Conservation (phyloP, 371 early-diverging fungal genomes). For the Saksenaea vasiformis region DNA sequence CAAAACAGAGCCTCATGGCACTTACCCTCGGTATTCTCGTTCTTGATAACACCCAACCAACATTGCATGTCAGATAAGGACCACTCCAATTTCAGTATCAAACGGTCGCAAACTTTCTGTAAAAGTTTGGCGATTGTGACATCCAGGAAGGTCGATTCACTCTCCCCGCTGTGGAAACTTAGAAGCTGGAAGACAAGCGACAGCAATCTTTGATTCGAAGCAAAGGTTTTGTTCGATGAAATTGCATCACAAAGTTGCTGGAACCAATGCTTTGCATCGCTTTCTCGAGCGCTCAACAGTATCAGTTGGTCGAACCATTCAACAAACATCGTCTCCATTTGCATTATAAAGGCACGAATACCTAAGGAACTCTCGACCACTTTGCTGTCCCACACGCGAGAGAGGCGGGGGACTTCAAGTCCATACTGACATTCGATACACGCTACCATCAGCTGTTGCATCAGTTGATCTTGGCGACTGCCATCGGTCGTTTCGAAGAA, state of each 20-base stretch:
- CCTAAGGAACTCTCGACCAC: slow-evolving; percentile 17
- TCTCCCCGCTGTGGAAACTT: not conserved
- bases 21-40: slow-evolving; percentile 27
- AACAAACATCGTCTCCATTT: slow-evolving; percentile 11
- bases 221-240: not conserved
- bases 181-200: not conserved
- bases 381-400: slow-evolving; percentile 26
- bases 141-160: not conserved
- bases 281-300: not conserved
- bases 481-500: slow-evolving; percentile 16
- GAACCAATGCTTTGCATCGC: not conserved
- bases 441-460: slow-evolving; percentile 40
- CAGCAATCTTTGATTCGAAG: not conserved
- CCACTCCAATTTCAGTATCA: slow-evolving; percentile 19
- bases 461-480: slow-evolving; percentile 30
- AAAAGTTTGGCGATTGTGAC: slow-evolving; percentile 7
- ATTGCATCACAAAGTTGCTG: slow-evolving; percentile 7
- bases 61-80: slow-evolving; percentile 14
- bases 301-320: slow-evolving; percentile 16
- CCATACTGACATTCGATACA: slow-evolving; percentile 38
- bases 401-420: slow-evolving; percentile 22
- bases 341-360: slow-evolving; percentile 27
- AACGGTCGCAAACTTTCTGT: not conserved
- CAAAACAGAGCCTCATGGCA: too few relatives aligned
- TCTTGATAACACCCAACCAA: slow-evolving; percentile 33